These are phyloP conservation scores for Tetraselmis striata DNA, from an alignment of 139 green algal species.

Conservation along the genomic window DNA sequence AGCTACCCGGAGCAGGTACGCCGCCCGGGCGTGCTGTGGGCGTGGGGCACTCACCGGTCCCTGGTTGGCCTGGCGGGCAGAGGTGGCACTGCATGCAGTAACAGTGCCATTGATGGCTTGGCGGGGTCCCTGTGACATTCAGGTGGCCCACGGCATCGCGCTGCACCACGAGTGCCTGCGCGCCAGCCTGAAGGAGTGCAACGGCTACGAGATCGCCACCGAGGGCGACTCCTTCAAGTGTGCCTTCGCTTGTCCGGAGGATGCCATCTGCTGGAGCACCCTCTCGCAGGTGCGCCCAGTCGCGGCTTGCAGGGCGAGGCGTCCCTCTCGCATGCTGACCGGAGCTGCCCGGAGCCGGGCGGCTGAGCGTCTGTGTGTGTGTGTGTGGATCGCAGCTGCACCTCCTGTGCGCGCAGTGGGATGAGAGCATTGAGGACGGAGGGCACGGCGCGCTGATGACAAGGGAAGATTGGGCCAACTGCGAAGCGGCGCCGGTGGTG, in stretches of 20 bases:
- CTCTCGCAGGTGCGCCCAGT: not conserved
- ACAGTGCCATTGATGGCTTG: too few relatives aligned
- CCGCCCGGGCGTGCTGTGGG: too few relatives aligned
- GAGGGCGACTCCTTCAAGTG: constrained; percentile 9
- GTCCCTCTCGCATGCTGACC: too few relatives aligned
- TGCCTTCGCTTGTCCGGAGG: not conserved
- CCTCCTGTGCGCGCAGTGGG: not conserved
- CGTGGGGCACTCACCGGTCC: too few relatives aligned
- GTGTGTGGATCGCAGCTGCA: not conserved
- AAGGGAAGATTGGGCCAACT: not conserved
- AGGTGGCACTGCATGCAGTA: too few relatives aligned
- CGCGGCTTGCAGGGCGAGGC: too few relatives aligned
- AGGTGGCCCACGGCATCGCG: not conserved
- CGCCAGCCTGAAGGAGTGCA: not conserved
- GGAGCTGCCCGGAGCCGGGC: too few relatives aligned
- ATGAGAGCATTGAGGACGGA: not conserved
- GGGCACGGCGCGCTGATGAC: not conserved
- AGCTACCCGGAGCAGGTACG: not conserved
- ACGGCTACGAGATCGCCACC: constrained; percentile 2
- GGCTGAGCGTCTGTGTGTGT: not conserved
- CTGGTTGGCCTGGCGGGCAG: too few relatives aligned
- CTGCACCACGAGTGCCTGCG: constrained; percentile 5
- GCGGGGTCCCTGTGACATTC: too few relatives aligned
- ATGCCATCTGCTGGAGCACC: constrained; percentile 1
- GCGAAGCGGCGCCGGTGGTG: not conserved